Conservation (phyloP, 345 rosid species). For the Linum tenue region DNA sequence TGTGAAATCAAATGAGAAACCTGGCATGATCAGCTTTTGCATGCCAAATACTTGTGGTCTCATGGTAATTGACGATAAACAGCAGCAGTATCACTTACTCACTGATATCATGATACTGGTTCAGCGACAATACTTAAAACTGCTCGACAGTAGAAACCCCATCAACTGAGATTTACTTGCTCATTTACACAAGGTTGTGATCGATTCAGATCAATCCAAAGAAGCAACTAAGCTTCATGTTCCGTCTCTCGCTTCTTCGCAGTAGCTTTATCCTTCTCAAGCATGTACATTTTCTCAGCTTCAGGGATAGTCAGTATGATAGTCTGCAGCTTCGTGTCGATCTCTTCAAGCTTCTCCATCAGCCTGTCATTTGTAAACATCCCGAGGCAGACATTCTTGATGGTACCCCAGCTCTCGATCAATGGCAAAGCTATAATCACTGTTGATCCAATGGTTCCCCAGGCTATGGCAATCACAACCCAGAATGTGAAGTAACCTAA, state of each 20-base stretch:
- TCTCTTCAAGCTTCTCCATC: constrained; percentile 53
- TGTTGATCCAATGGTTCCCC: constrained; percentile 76
- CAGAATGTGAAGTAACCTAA: constrained; percentile 80
- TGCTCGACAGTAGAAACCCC: neutral
- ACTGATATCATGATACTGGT: neutral
- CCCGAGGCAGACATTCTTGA: constrained; percentile 46
- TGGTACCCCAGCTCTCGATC: constrained; percentile 73
- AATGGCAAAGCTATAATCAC: constrained; percentile 61
- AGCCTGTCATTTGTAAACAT: constrained; percentile 70
- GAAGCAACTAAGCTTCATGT: constrained; percentile 14
- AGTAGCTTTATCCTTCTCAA: constrained; percentile 39
- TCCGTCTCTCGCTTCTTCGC: constrained; percentile 27
- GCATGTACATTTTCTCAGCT: constrained; percentile 49
- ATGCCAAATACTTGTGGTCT: no score
- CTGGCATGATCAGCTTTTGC: no score
- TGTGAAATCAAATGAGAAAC: no score
- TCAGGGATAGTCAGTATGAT: constrained; percentile 57
- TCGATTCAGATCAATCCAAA: no score
- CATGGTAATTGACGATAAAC: no score
- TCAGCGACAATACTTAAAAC: neutral
- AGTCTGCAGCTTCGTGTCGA: constrained; percentile 40
- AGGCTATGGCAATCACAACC: constrained; percentile 71
- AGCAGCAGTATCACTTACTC: neutral
- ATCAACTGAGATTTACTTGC: neutral
- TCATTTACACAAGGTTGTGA: neutral